Percentiles rank a stretch among this genome's conserved stretches.
phyloP scores from a whole-genome alignment of 129 eudicot genomes.

The Glebionis coronaria region DNA sequence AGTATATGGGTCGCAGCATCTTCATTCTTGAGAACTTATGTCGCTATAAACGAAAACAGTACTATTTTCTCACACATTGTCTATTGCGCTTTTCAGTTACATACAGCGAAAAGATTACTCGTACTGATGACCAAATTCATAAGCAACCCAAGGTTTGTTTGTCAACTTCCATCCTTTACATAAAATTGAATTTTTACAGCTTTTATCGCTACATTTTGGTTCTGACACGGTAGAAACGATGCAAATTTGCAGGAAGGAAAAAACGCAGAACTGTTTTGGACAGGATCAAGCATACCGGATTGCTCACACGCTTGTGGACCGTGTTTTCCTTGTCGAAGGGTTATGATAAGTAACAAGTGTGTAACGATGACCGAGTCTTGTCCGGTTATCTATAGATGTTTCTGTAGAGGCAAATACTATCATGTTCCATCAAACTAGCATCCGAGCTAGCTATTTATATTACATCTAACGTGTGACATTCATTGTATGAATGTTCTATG shows the following conservation, averaged over 20 bases:
- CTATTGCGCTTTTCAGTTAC: constrained; percentile 31
- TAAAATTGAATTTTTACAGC: not conserved
- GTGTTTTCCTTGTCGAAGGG: constrained; percentile 85
- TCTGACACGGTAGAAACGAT: not conserved
- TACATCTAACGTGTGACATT: too few relatives aligned
- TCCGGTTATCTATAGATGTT: constrained; percentile 77
- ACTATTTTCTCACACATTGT: not conserved
- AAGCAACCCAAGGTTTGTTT: constrained; percentile 36
- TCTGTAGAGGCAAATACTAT: constrained; percentile 72
- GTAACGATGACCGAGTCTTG: constrained; percentile 57
- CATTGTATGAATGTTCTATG: too few relatives aligned
- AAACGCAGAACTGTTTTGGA: constrained; percentile 53
- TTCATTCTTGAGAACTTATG: not conserved
- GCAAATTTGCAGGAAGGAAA: constrained; percentile 27
- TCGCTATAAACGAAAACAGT: not conserved
- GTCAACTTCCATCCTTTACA: not conserved
- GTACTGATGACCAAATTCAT: constrained; percentile 16
- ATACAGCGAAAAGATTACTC: constrained; percentile 33
- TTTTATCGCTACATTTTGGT: not conserved
- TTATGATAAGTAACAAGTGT: constrained; percentile 69
- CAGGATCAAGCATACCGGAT: constrained; percentile 85
- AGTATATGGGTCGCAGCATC: not conserved
- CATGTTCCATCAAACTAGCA: constrained; percentile 76
- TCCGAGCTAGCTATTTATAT: not conserved
- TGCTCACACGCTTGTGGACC: constrained; percentile 90